phyloP scores from a whole-genome alignment of 169 alveolate genomes.

The Cryptosporidium felis region DNA sequence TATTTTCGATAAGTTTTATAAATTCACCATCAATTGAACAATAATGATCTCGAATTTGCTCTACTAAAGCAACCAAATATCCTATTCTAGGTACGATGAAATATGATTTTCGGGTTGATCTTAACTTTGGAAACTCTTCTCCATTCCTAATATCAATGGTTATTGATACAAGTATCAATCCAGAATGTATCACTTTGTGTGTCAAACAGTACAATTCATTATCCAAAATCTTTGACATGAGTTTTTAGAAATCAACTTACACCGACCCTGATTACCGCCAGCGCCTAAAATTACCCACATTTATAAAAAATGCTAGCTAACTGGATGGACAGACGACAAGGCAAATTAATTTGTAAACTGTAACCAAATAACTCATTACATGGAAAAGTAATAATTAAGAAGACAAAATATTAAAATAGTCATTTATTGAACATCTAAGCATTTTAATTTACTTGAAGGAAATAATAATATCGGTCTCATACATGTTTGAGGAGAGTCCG shows the following conservation, averaged over 20 bases:
- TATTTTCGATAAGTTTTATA: background rate
- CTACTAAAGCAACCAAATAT: conserved; percentile 9
- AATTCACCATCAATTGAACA: conserved; percentile 17
- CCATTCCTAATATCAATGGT: background rate
- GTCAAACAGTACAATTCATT: background rate
- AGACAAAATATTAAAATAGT: background rate
- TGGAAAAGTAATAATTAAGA: background rate
- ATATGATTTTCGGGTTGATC: conserved; percentile 1
- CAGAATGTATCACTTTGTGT: conserved; percentile 39
- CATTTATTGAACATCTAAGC: background rate
- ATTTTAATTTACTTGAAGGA: background rate
- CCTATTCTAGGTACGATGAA: conserved; percentile 44
- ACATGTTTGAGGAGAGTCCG: background rate
- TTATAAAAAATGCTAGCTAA: conserved; percentile 28
- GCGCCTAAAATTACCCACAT: conserved; percentile 64
- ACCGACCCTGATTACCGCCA: conserved; percentile 7
- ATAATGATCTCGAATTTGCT: conserved; percentile 24
- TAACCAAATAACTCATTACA: background rate
- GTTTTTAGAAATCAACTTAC: background rate
- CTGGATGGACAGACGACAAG: conserved; percentile 71
- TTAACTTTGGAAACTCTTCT: background rate
- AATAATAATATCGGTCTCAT: background rate
- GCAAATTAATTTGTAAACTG: conserved; percentile 1
- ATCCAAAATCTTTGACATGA: background rate
- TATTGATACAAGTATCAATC: conserved; percentile 37